These are phyloP conservation scores for Knoxdaviesia capensis DNA, from an alignment of 2,329 filamentous ascomycete species.

Conservation along the genomic window DNA sequence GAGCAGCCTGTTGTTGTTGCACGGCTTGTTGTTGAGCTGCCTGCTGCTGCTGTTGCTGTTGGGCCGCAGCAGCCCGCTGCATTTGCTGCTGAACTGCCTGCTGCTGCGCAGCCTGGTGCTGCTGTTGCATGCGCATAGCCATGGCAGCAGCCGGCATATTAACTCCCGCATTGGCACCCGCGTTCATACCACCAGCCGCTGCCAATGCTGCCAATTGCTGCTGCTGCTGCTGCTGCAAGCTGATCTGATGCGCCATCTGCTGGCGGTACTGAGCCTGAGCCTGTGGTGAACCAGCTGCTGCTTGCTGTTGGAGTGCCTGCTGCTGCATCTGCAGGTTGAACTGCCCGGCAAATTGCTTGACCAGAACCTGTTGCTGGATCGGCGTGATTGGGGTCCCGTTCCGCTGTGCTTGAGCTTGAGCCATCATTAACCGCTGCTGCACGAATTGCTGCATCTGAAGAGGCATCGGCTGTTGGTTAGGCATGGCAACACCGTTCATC, in stretches of 20 bases:
- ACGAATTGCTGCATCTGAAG: constrained; percentile 8
- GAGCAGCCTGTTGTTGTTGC: constrained; percentile 8
- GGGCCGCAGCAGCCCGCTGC: constrained; percentile 9
- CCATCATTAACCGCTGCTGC: constrained; percentile 5
- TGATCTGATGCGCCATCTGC: no score
- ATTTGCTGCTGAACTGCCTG: constrained; percentile 22
- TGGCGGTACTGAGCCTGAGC: no score
- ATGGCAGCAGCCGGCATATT: constrained; percentile 7
- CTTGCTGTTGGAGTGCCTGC: no score
- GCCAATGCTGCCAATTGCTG: no score
- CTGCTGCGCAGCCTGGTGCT: constrained; percentile 26
- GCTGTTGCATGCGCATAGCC: constrained; percentile 16
- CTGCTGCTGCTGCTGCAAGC: no score
- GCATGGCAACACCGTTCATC: constrained; percentile 10
- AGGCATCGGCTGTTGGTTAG: not conserved
- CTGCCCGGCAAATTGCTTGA: no score
- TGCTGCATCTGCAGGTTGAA: no score
- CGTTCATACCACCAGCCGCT: no score
- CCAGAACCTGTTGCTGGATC: constrained; percentile 3
- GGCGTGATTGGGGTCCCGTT: not conserved
- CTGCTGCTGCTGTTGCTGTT: constrained; percentile 18
- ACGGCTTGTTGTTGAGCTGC: constrained; percentile 9
- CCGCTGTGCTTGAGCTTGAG: constrained; percentile 5
- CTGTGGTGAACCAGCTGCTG: no score
- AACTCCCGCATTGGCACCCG: no score